Conservation (phyloP, 306 rosid species). For the Rubus parviflorus region DNA sequence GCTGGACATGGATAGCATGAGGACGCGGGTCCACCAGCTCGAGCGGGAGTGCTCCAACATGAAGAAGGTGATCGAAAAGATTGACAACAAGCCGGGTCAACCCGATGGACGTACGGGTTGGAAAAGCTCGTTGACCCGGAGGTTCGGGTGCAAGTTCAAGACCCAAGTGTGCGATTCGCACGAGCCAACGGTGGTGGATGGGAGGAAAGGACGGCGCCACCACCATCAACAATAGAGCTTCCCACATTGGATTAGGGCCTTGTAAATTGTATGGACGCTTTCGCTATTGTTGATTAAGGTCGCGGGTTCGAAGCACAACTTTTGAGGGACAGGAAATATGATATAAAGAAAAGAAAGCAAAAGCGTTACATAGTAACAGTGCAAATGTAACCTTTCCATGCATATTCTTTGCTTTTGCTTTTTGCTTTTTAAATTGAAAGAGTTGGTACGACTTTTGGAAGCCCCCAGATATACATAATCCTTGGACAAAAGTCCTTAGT, state of each 20-base stretch:
- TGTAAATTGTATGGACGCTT: neutral
- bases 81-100: constrained; percentile 46
- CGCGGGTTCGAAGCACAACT: neutral
- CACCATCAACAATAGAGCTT: constrained; percentile 44
- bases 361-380: neutral
- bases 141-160: constrained; percentile 85
- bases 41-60: constrained; percentile 93
- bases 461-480: neutral
- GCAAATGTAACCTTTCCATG: neutral
- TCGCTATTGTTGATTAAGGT: neutral
- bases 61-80: constrained; percentile 71
- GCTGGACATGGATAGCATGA: constrained; percentile 97
- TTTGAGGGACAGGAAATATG: neutral
- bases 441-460: constrained; percentile 13
- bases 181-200: constrained; percentile 64
- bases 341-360: neutral
- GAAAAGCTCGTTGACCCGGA: constrained; percentile 57
- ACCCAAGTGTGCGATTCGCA: constrained; percentile 97
- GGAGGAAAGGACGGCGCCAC: constrained; percentile 58
- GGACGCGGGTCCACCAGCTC: constrained; percentile 95
- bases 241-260: neutral
- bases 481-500: neutral
- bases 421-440: neutral
- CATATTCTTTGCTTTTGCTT: constrained; percentile 2
- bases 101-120: constrained; percentile 27